Evolutionary conservation across 495 filamentous ascomycete genomes (phyloP), one percentile per base, ranked within the genome.

Genomic region (Parmelia sp.): DNA sequence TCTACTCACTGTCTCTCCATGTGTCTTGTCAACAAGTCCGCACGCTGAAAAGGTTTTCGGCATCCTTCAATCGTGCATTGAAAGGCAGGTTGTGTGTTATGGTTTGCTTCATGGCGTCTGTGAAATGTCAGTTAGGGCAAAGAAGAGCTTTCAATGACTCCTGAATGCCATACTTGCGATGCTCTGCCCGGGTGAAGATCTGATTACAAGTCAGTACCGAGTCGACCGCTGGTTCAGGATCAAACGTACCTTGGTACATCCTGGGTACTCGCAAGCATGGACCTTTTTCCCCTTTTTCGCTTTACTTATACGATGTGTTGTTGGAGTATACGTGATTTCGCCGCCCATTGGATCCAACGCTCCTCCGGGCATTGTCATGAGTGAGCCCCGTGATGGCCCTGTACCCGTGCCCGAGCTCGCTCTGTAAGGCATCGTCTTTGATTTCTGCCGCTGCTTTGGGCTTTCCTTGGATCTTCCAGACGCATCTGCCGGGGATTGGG

Each of bases 51-150:
- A 17, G 85, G 82, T 72, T 87, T 90, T 23, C 85, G 86, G 74
- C 92, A 96, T 51, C 84, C 82, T 44, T 80, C 74, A 57, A 85
- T 79, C 11, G 82, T 80, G 73, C 91, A 95, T 35, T 80, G 80
- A 68, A 82, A 87, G 15, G 83, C 78, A 37, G 89, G 86, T 64
- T 85, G 79, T 25, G 83, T 82, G 70, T 86, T 86, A 77, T 96
- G 91, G 73, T 92, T 92, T 58, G 92, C 76, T 74, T 95, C 89
- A 76, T 96, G 91, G 57, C 91, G 90, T 74, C 91, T 91, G 60
- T 40, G 70, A 33, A n/a, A 45, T 40, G 51, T 64, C 10, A 59
- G 45, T 44, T 29, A 42, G 35, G 39, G 45, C 40, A 7, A 17
- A 57, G 17, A 40, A 23, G n/a, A 8, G 39, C 4, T 23, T n/a